These are phyloP conservation scores for Metschnikowia henanensis DNA, from an alignment of 805 yeast genomes.

Conservation along the genomic window DNA sequence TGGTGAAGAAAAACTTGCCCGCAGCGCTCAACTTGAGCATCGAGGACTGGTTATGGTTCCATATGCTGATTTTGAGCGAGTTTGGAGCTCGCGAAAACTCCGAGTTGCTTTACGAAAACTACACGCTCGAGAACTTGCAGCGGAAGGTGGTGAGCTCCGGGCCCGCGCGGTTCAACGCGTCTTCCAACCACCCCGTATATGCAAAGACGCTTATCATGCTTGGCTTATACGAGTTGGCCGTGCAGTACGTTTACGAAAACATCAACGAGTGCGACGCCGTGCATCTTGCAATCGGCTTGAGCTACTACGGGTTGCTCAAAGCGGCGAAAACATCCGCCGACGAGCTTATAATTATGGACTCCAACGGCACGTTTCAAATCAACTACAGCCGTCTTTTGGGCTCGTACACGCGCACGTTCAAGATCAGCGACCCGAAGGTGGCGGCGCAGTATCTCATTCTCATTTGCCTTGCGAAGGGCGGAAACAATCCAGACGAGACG, in stretches of 20 bases:
- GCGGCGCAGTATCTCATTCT: constrained; percentile 88
- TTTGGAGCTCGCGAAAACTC: constrained; percentile 21
- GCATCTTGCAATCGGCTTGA: constrained; percentile 81
- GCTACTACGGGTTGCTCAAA: constrained; percentile 68
- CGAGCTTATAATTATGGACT: constrained; percentile 36
- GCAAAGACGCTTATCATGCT: constrained; percentile 70
- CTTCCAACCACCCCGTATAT: constrained; percentile 67
- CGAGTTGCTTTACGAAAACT: constrained; percentile 62
- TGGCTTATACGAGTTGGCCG: constrained; percentile 82
- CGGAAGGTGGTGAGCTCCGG: constrained; percentile 71
- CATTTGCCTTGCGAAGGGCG: constrained; percentile 53
- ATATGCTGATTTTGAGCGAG: constrained; percentile 73
- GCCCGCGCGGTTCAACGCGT: constrained; percentile 62
- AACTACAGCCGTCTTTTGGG: constrained; percentile 70
- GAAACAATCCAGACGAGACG: constrained; percentile 43
- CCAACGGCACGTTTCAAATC: constrained; percentile 34
- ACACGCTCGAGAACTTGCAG: constrained; percentile 74
- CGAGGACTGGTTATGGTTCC: constrained; percentile 98
- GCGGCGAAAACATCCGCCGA: constrained; percentile 38
- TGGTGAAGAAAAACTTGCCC: constrained; percentile 65
- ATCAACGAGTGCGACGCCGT: constrained; percentile 82
- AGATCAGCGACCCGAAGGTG: constrained; percentile 81
- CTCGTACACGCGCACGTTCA: constrained; percentile 78
- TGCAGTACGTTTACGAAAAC: constrained; percentile 56
- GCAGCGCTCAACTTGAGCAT: constrained; percentile 69